Percentiles rank a stretch among this genome's conserved stretches.
phyloP scores from a whole-genome alignment of 2,329 filamentous ascomycete genomes.

The Exophiala aquamarina region DNA sequence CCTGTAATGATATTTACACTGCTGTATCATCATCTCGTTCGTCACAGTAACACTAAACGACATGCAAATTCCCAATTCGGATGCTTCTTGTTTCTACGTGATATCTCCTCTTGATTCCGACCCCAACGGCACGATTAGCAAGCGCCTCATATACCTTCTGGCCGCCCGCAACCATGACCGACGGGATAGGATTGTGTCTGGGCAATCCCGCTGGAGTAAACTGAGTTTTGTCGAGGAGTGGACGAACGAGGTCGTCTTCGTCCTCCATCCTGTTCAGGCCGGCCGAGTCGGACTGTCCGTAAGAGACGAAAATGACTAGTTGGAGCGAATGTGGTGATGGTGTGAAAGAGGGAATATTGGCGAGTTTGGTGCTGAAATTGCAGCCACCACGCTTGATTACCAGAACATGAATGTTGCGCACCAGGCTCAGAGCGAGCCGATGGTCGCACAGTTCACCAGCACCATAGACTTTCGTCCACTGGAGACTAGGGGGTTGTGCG shows the following conservation, averaged over 20 bases:
- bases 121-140: conserved; percentile 55
- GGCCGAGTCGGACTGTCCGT: conserved; percentile 44
- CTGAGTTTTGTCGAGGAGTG: conserved; percentile 75
- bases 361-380: conserved; percentile 78
- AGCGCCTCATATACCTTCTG: conserved; percentile 65
- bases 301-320: conserved; percentile 75
- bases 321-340: conserved; percentile 65
- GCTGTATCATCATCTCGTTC: too few species aligned
- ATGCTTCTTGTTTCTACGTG: conserved; percentile 78
- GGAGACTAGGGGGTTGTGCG: conserved; percentile 47
- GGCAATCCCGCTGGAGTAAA: conserved; percentile 67
- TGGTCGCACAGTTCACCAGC: conserved; percentile 66
- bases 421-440: conserved; percentile 53
- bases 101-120: conserved; percentile 78
- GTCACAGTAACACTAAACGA: conserved; percentile 45
- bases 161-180: conserved; percentile 79
- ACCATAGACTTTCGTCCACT: conserved; percentile 71
- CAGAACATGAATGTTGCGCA: conserved; percentile 68
- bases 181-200: conserved; percentile 70
- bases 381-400: conserved; percentile 81
- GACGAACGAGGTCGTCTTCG: conserved; percentile 53
- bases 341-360: conserved; percentile 77
- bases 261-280: conserved; percentile 36
- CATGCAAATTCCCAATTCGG: conserved; percentile 74
- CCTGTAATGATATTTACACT: too few species aligned